Evolutionary conservation across 805 yeast genomes (phyloP).

Genomic region (Lipomyces sp.): DNA sequence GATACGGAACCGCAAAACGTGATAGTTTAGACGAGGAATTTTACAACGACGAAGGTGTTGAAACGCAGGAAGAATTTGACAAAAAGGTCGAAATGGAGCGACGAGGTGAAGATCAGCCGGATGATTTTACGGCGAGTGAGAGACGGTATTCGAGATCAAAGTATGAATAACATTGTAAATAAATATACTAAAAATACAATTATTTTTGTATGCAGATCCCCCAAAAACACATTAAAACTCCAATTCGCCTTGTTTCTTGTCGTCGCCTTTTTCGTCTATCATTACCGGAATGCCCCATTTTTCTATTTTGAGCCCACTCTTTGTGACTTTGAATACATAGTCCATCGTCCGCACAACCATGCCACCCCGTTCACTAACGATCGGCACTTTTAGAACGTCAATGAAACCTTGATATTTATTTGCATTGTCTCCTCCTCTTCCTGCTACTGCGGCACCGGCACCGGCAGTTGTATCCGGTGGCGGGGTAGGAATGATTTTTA

Average conservation of each 20-base stretch:
- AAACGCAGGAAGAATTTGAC: conserved; percentile 35
- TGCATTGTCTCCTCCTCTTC: conserved; percentile 8
- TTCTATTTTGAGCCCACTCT: conserved; percentile 81
- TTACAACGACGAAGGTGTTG: conserved; percentile 11
- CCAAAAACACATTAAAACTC: conserved; percentile 10
- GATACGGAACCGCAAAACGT: conserved; percentile 3
- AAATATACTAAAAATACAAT: conserved; percentile 16
- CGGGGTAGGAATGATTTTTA: conserved; percentile 69
- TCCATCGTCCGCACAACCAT: conserved; percentile 79
- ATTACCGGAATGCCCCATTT: conserved; percentile 98
- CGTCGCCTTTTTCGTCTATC: conserved; percentile 55
- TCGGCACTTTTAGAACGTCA: conserved; percentile 73
- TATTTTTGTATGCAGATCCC: not conserved
- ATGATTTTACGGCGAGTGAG: conserved; percentile 34
- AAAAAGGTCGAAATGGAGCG: conserved; percentile 34
- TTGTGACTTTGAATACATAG: conserved; percentile 83
- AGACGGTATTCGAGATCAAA: conserved; percentile 28
- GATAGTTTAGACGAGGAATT: not conserved
- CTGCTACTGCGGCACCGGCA: too few relatives aligned
- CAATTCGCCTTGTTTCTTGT: conserved; percentile 12
- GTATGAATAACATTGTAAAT: conserved; percentile 24
- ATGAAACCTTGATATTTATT: conserved; percentile 69
- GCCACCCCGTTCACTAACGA: conserved; percentile 72
- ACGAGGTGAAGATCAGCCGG: conserved; percentile 35
- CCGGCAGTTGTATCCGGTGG: not conserved